Base-by-base conservation (phyloP, 331 rosid genomes). In the Cucumis variabilis region DNA sequence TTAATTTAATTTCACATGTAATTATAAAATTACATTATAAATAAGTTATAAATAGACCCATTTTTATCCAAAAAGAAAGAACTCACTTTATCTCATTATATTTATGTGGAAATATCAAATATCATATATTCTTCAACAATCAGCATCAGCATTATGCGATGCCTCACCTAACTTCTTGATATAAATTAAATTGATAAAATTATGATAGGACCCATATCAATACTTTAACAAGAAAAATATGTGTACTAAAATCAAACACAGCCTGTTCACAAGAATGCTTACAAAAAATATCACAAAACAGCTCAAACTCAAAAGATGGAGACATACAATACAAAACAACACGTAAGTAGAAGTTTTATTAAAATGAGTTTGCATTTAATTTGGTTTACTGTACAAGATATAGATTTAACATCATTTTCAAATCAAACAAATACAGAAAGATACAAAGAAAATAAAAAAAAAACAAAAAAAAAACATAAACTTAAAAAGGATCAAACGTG, bases 401-500 rank as follows among this genome's bases (percentile, higher is more conserved):
- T 63, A 79, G 63, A 79, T 79, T 79, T 44, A 51, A 53, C 84
- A 16, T 79, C 14, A 16, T 79, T 24, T 51, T 25, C 28, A 2
- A 78, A 16, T n/a, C 62, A 77, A 77, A 77, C 28, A 77, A 77
- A 19, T 74, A 74, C 53, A 20, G 20, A 73, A 16, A 30, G 78
- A 72, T 33, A 74, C 80, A 46, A n/a, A 76, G 37, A 78, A 50
- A 78, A 78, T 21, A 77, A 77, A 33, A 46, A 12, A 48, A 7
- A 44, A 44, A 7, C 37, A 37, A 37, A 37, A 37, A 37, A 37
- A 37, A 12, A 48, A 13, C 33, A 77, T 14, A 50, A 51, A 51
- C 23, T 79, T 63, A 78, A 78, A 78, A 78, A 78, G 66, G 41
- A 50, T 2, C 83, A 78, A 75, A 78, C 37, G 83, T 78, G 83